A percentile compares a stretch with the other conserved stretches of the same genome.
These are phyloP conservation scores for Paratinospora sagittata DNA, from an alignment of 164 flowering plant genomes.

Conservation along the genomic window DNA sequence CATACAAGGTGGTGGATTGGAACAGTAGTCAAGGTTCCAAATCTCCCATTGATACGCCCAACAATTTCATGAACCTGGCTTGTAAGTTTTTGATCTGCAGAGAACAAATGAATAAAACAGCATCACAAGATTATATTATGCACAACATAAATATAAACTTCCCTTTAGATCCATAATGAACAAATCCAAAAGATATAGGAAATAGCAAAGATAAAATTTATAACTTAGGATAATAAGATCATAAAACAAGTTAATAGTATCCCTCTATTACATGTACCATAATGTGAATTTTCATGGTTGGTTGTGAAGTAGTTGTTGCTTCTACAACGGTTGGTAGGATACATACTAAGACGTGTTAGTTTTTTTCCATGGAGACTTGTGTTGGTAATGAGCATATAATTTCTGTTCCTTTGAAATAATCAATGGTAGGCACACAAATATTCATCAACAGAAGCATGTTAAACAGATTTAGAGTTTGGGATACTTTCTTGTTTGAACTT, in stretches of 20 bases:
- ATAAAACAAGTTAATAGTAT: not conserved
- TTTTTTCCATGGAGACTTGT: too few relatives aligned
- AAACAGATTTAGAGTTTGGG: too few relatives aligned
- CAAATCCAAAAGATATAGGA: not conserved
- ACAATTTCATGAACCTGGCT: slow-evolving; percentile 98
- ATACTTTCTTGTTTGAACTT: too few relatives aligned
- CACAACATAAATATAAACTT: not conserved
- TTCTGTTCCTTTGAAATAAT: too few relatives aligned
- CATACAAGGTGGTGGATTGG: slow-evolving; percentile 94
- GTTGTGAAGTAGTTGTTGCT: too few relatives aligned
- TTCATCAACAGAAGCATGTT: too few relatives aligned
- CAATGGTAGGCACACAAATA: too few relatives aligned
- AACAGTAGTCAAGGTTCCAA: slow-evolving; percentile 82
- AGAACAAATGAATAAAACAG: slow-evolving; percentile 4
- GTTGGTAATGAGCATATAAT: too few relatives aligned
- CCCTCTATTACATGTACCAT: not conserved
- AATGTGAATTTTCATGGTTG: too few relatives aligned
- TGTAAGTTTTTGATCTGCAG: slow-evolving; percentile 87
- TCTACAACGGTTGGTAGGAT: too few relatives aligned
- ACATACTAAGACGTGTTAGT: too few relatives aligned
- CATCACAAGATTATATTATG: not conserved
- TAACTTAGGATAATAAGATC: not conserved
- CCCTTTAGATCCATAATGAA: not conserved
- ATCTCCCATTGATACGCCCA: slow-evolving; percentile 93
- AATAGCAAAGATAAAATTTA: not conserved